Base-by-base conservation (phyloP, 2,329 filamentous ascomycete species). In the Hymenoscyphus linearis region DNA sequence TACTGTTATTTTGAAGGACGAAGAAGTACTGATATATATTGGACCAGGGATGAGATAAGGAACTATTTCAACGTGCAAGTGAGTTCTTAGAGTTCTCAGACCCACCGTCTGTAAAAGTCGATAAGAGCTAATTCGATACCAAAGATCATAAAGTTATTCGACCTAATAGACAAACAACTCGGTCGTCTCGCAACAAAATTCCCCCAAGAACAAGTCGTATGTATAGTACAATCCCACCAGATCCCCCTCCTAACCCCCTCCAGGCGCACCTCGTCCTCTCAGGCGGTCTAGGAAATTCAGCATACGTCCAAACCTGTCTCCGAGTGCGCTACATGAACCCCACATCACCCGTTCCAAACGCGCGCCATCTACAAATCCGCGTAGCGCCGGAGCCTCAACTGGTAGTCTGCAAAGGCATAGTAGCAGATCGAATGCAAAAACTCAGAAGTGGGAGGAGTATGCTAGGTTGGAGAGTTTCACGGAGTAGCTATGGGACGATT, bases 231-330 rank as follows among this genome's bases (percentile, higher is more conserved):
- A n/a, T n/a, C n/a, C n/a, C n/a, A n/a, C n/a, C n/a, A n/a, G n/a
- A 53, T 6, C 35, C 50, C 9, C 4, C 12, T 9, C 27, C 52
- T 35, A 52, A 27, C 37, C 13, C 16, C 37, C 1, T 5, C 9
- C 73, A 60, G 71, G 70, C 55, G 68, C 68, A 77, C 60, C 68
- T 79, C 1, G 72, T 79, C 0, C 70, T 79, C 1, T 76, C 74
- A 4, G 77, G 77, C 4, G 77, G 77, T 1, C 68, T 79, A 0
- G 75, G 77, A 10, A 78, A 76, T 57, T 75, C 72, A 0, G 68
- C 72, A 16, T 79, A 79, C 62, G 73, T 79, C 4, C 75, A 76
- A 54, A 64, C 69, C 1, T 65, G 69, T 6, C 68, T 78, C 1
- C 66, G 69, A 36, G 67, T 67, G 7, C 71, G 73, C 27, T 78